These are phyloP conservation scores for Chimonanthus praecox DNA, from an alignment of 164 flowering plant genomes.

Conservation along the genomic window DNA sequence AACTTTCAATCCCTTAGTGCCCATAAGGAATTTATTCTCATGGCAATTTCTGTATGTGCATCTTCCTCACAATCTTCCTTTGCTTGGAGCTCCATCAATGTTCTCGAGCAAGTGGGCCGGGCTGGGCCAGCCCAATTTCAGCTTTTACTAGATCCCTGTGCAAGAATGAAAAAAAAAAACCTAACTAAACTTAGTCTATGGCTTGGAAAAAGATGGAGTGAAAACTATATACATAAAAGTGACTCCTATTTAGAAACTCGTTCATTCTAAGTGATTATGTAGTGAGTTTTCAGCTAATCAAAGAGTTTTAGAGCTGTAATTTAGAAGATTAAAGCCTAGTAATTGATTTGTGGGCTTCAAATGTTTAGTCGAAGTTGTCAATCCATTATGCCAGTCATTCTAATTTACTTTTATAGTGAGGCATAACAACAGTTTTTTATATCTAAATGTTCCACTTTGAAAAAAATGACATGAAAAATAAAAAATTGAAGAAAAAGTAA, in stretches of 20 bases:
- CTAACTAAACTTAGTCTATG: background rate
- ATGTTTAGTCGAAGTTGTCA: background rate
- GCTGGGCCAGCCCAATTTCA: background rate
- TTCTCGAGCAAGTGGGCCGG: background rate
- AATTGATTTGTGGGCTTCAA: background rate
- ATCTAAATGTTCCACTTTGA: too few relatives aligned
- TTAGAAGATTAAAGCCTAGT: background rate
- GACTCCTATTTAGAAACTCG: too few relatives aligned
- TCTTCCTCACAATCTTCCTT: background rate
- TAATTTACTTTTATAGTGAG: too few relatives aligned
- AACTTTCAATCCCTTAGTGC: background rate
- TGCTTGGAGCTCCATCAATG: background rate
- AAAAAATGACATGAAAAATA: too few relatives aligned
- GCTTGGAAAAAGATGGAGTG: background rate
- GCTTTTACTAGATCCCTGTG: background rate
- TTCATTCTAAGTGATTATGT: background rate
- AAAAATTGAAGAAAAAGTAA: too few relatives aligned
- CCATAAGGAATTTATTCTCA: background rate
- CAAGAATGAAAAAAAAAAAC: background rate
- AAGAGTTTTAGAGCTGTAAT: background rate
- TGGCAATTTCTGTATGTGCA: background rate
- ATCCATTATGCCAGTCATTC: too few relatives aligned
- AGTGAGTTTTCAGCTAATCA: background rate
- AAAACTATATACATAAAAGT: background rate
- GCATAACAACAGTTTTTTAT: too few relatives aligned